phyloP scores from a whole-genome alignment of 371 early-diverging fungal species.

The Zancudomyces culisetae region DNA sequence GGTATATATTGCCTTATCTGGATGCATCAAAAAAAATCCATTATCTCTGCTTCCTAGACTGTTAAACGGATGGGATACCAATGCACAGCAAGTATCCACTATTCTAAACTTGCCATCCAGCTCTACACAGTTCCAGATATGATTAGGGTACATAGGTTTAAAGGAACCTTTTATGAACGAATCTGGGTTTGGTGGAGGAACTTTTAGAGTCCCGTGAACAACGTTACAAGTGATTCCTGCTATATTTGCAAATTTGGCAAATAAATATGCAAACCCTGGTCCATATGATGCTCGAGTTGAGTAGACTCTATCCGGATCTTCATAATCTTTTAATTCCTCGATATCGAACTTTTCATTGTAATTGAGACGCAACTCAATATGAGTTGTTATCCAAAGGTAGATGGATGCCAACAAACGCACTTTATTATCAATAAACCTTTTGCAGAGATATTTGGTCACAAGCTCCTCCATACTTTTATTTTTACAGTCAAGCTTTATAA shows the following conservation, averaged over 20 bases:
- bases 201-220: slow-evolving; percentile 21
- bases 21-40: slow-evolving; percentile 23
- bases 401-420: neutral
- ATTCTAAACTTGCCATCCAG: slow-evolving; percentile 25
- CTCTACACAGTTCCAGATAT: slow-evolving; percentile 25
- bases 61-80: slow-evolving; percentile 18
- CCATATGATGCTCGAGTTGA: slow-evolving; percentile 7
- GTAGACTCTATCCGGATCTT: neutral
- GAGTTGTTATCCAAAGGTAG: slow-evolving; percentile 1
- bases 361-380: neutral
- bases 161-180: slow-evolving; percentile 1
- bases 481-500: neutral
- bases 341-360: neutral
- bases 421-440: neutral
- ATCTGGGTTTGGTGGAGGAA: slow-evolving; percentile 13
- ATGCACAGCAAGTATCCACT: slow-evolving; percentile 24
- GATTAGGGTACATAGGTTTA: slow-evolving; percentile 9
- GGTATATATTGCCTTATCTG: slow-evolving; percentile 20
- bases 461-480: neutral
- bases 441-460: neutral
- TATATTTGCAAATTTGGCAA: slow-evolving; percentile 18
- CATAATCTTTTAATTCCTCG: neutral
- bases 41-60: slow-evolving; percentile 12
- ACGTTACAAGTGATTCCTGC: slow-evolving; percentile 21
- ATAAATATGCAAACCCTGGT: slow-evolving; percentile 25